These are phyloP conservation scores for Westerdykella aurantiaca DNA, from an alignment of 2,329 filamentous ascomycete genomes.

Conservation along the genomic window DNA sequence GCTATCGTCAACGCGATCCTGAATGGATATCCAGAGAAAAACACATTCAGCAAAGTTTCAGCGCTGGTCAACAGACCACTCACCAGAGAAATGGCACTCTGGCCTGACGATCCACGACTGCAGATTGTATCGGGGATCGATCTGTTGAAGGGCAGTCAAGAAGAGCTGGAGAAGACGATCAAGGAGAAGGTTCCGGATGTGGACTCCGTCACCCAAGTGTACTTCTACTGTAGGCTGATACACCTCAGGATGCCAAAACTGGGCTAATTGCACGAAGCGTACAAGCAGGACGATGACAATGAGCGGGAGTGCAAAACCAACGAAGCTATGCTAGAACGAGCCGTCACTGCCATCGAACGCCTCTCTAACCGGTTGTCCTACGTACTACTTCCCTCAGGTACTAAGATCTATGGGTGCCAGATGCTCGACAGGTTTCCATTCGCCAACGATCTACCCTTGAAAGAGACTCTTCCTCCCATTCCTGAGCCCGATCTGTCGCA, in stretches of 20 bases:
- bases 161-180: conserved; percentile 30
- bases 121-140: conserved; percentile 40
- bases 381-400: conserved; percentile 33
- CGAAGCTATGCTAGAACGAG: conserved; percentile 34
- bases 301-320: conserved; percentile 31
- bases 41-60: conserved; percentile 42
- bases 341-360: conserved; percentile 30
- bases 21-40: conserved; percentile 42
- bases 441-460: conserved; percentile 23
- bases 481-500: conserved; percentile 31
- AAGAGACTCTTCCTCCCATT: conserved; percentile 29
- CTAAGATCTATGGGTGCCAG: conserved; percentile 38
- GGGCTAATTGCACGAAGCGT: conserved; percentile 12
- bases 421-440: conserved; percentile 35
- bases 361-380: conserved; percentile 22
- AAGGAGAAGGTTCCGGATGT: conserved; percentile 33
- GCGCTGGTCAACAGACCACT: conserved; percentile 46
- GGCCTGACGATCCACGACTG: conserved; percentile 34
- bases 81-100: conserved; percentile 28
- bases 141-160: conserved; percentile 32
- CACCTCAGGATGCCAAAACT: neutral
- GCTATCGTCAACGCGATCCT: conserved; percentile 46
- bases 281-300: conserved; percentile 26
- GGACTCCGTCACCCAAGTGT: conserved; percentile 38
- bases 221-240: conserved; percentile 29